Conservation (phyloP, 75 land plant species). For the Larix kaempferi region DNA sequence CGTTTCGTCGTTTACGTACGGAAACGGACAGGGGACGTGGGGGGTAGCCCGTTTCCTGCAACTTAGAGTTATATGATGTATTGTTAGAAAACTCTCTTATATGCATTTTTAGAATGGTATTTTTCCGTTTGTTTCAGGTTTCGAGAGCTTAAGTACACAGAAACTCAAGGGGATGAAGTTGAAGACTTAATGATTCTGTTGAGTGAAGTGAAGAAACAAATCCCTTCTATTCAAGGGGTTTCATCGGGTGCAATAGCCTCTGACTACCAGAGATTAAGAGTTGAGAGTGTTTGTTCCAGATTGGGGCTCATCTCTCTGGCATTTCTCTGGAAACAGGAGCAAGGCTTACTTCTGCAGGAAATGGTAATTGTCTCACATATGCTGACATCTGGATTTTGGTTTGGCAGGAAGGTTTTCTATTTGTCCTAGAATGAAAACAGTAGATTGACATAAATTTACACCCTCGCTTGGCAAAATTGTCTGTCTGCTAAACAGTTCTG, state of each 20-base stretch:
- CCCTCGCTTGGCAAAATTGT: not conserved
- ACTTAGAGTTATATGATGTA: not conserved
- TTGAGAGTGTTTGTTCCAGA: slow-evolving; percentile 96
- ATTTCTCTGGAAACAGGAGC: slow-evolving; percentile 95
- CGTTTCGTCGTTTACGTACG: too few relatives aligned
- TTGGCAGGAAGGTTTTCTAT: not conserved
- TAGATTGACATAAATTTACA: not conserved
- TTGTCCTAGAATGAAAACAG: not conserved
- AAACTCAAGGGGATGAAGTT: slow-evolving; percentile 91
- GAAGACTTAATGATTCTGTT: slow-evolving; percentile 84
- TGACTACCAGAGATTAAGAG: slow-evolving; percentile 86
- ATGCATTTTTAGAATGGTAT: not conserved
- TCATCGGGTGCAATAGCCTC: slow-evolving; percentile 98
- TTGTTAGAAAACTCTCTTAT: not conserved
- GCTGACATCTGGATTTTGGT: too few relatives aligned
- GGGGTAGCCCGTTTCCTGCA: too few relatives aligned
- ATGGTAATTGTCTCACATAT: slow-evolving; percentile 54
- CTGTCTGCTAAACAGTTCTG: not conserved
- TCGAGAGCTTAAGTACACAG: slow-evolving; percentile 61
- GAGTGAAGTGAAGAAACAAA: slow-evolving; percentile 62
- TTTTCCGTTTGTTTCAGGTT: slow-evolving; percentile 34
- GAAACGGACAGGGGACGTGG: too few relatives aligned
- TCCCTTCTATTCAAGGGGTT: slow-evolving; percentile 79
- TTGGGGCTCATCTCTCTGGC: slow-evolving; percentile 93
- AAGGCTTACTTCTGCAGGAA: slow-evolving; percentile 74